Evolutionary conservation across 2,329 filamentous ascomycete genomes (phyloP), one percentile per base, ranked within the genome.

Genomic region (Davidsoniella neocaledoniae): DNA sequence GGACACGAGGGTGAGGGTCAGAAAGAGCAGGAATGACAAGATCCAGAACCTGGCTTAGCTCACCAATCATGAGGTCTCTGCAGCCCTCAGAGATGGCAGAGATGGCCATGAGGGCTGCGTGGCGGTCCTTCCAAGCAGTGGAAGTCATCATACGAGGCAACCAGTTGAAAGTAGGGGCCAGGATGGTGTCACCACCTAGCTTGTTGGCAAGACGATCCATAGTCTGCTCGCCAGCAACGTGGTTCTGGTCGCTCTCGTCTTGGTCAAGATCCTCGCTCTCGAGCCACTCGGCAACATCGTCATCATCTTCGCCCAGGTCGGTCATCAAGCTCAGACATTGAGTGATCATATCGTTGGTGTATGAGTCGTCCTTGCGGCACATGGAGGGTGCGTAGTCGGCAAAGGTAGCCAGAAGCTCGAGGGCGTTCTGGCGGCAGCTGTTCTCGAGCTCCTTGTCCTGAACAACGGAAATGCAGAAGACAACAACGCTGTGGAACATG

Each of bases 171-270:
- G 90, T 96, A 1, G 88, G 88, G 26, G 85, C 85, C 17, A 98
- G 71, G 51, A 98, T 83, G n/a, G 84, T 81, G 59, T 85, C 74
- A n/a, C 91, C 91, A 51, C 91, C 91, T 36, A 98, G 81, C 66
- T 94, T 95, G 71, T 96, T 98, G 50, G 91, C 90, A 49, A 98
- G 72, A 52, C 91, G 80, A 63, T 98, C 91, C 90, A 98, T 96
- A 58, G 86, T 93, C 66, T 98, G 91, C 66, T 98, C 91, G 54
- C 91, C 91, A 41, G 90, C 91, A 56, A 98, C 88, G 61, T 98
- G 91, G 63, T 98, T 98, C 55, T 87, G 78, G 60, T 98, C 91
- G 61, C 86, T 95, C 66, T 98, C 91, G 58, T 96, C 91, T 53
- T 86, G 78, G 56, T 98, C 91, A 56, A 95, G 79, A 69, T 98